phyloP scores from a whole-genome alignment of 2,329 filamentous ascomycete genomes.

The Epichloe bromicola region DNA sequence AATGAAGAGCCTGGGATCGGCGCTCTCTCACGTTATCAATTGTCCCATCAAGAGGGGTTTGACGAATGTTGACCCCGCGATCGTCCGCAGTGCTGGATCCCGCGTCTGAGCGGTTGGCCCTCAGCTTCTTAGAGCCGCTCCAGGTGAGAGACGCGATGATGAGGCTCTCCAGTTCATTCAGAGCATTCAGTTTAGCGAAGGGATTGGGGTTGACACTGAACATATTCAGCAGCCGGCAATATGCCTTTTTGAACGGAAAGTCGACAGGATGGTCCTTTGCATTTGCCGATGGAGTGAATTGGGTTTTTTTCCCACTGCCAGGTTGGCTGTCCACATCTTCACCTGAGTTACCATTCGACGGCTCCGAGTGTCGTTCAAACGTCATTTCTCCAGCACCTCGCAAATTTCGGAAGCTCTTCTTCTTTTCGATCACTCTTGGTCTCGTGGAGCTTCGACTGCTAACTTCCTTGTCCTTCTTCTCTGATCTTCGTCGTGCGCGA shows the following conservation, averaged over 20 bases:
- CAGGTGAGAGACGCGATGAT: conserved; percentile 56
- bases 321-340: conserved; percentile 21
- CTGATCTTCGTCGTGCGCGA: conserved; percentile 26
- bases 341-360: conserved; percentile 25
- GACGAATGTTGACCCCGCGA: conserved; percentile 20
- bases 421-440: conserved; percentile 45
- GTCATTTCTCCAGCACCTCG: conserved; percentile 34
- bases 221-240: conserved; percentile 65
- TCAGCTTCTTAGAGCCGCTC: conserved; percentile 20
- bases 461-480: conserved; percentile 30
- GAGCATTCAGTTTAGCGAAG: conserved; percentile 67
- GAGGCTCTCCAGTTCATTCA: conserved; percentile 73
- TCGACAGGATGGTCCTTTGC: conserved; percentile 22
- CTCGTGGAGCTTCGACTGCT: conserved; percentile 30
- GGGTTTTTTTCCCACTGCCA: conserved; percentile 7
- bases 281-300: neutral
- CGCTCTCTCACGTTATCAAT: conserved; percentile 60
- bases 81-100: conserved; percentile 22
- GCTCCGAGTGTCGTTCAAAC: conserved; percentile 24
- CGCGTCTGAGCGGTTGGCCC: conserved; percentile 24
- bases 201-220: conserved; percentile 87
- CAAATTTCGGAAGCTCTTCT: conserved; percentile 55
- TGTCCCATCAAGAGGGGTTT: conserved; percentile 47
- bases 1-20: conserved; percentile 38
- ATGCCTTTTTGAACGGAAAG: conserved; percentile 73